A percentile compares a stretch with the other conserved stretches of the same genome.
phyloP scores from a whole-genome alignment of 108 stramenopile species.

The Fragilaria crotonensis region DNA sequence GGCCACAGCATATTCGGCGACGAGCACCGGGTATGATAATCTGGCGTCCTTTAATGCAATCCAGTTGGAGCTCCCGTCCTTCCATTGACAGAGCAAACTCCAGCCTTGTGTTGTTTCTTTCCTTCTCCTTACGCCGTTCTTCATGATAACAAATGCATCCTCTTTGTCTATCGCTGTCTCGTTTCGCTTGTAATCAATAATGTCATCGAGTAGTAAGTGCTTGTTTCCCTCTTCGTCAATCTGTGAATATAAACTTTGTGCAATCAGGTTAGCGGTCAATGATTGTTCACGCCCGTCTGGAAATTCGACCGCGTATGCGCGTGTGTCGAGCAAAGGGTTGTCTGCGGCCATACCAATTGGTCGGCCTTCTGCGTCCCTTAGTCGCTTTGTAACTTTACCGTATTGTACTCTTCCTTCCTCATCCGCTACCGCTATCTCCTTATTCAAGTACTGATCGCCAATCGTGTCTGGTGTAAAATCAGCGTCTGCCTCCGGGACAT shows the following conservation, averaged over 20 bases:
- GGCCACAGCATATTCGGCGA: too few relatives aligned
- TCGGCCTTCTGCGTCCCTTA: conserved; percentile 12
- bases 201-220: conserved; percentile 3
- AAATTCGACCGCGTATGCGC: conserved; percentile 30
- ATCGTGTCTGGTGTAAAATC: background rate
- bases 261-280: conserved; percentile 23
- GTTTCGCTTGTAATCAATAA: background rate
- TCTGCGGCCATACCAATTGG: conserved; percentile 4
- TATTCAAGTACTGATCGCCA: background rate
- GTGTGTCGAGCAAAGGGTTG: conserved; percentile 18
- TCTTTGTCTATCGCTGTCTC: background rate
- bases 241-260: too few relatives aligned
- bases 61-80: too few relatives aligned
- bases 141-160: background rate
- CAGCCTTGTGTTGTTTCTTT: too few relatives aligned
- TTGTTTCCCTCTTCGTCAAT: conserved; percentile 19
- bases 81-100: too few relatives aligned
- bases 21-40: too few relatives aligned
- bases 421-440: background rate
- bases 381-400: conserved; percentile 7
- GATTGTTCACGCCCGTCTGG: conserved; percentile 20
- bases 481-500: conserved; percentile 9
- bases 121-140: background rate
- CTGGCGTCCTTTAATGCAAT: too few relatives aligned
- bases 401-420: conserved; percentile 1